Base-by-base conservation (phyloP, 192 early-diverging fungal species). In the Entomortierella chlamydospora region DNA sequence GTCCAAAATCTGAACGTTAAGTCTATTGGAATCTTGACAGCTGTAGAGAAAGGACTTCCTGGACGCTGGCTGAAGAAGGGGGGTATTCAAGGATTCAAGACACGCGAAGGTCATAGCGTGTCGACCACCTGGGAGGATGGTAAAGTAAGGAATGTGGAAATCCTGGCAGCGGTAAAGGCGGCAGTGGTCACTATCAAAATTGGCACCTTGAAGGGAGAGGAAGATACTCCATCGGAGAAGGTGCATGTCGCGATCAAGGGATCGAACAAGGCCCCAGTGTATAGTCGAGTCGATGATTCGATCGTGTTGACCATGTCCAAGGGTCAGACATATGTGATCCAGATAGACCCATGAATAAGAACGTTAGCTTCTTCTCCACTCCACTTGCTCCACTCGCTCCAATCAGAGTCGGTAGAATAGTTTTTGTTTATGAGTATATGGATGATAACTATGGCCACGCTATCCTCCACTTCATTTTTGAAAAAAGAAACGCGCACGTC, bases 251-350 rank as follows among this genome's bases (percentile, higher is more conserved):
- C 61, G 2, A 45, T 53, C 55, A 70, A 70, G 42, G 68, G 57
- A 12, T 49, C 34, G 1, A 50, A 39, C 6, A 64, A 70, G 42
- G 50, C 23, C 0, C 54, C 62, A 20, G 55, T 61, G 13, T 65
- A 57, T 47, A 8, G 22, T 23, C 45, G 68, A 12, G 62, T 54
- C 0, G 58, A 34, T 13, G 68, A 79, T 29, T 22, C 49, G 28
- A 49, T 79, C 42, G 10, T 58, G n/a, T 37, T 69, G 28, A 58
- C 54, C 5, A 43, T 79, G 54, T 23, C 57, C 12, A 79, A 79
- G 31, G 68, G 74, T 17, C 57, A 60, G 61, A 59, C 68, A 9
- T 79, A 70, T 55, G 47, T 61, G 20, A 70, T 79, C n/a, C 56
- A 70, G 51, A 69, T 69, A 17, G 73, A 77, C 11, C 15, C 43